Base-by-base conservation (phyloP, 768 basidiomycete species). In the Pleurotus eryngii region DNA sequence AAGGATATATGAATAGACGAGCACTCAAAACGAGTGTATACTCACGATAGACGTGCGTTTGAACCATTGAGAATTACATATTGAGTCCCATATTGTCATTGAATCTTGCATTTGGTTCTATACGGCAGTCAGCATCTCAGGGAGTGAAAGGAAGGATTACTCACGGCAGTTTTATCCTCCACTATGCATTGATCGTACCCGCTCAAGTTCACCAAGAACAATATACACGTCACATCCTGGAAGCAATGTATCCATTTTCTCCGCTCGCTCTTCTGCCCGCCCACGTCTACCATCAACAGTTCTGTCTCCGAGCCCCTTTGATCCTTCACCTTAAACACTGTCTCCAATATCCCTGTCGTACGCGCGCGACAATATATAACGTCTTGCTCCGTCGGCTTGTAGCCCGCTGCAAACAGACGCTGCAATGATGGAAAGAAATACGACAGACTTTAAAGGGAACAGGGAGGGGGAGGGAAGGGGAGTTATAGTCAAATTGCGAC, bases 91-190 rank as follows among this genome's bases (percentile, higher is more conserved):
- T 49, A 98, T 92, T 14, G 92, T 92, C 86, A 98, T 90, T 1
- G 95, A 92, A 61, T 98, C 95, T 76, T 95, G 91, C 94, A 98
- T 96, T 86, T 96, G 95, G 67, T 98, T 98, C 89, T 95, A 11
- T 35, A 11, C 30, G 64, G 42, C 20, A 45, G n/a, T 22, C 14
- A 45, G 42, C 11, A 11, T 35, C 30, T 11, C 11, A 17, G 11
- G 9, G 42, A 9, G 4, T 17, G n/a, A 45, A 45, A 45, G 42
- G 0, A 1, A 45, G 42, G 1, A 5, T 15, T 7, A 80, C 90
- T 59, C 65, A 93, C 91, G 61, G 91, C 90, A 69, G 93, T 90
- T 72, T 84, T 86, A 65, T 97, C 95, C 69, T 96, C 95, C 35
- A 95, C 89, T 45, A 97, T 75, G 73, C 93, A 95, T 66, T 95